phyloP scores from a whole-genome alignment of 2,329 filamentous ascomycete genomes.

The Phialemonium atrogriseum region DNA sequence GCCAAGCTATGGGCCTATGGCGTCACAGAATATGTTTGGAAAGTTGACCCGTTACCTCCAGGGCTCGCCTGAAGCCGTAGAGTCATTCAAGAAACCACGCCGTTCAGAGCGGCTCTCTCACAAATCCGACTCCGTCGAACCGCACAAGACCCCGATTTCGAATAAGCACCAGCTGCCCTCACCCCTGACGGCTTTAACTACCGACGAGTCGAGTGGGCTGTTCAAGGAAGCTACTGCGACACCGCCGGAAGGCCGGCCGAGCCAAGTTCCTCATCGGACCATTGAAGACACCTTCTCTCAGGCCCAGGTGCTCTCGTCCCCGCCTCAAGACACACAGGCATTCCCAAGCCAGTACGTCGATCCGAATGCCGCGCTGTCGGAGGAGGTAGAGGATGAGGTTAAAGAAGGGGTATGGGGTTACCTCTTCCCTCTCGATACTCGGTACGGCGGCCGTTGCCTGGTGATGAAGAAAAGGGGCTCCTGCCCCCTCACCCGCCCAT shows the following conservation, averaged over 20 bases:
- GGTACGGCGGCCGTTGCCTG: constrained; percentile 55
- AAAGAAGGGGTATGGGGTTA: constrained; percentile 94
- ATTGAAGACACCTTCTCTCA: constrained; percentile 39
- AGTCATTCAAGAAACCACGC: constrained; percentile 71
- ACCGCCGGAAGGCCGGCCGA: constrained; percentile 53
- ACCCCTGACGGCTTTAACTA: constrained; percentile 58
- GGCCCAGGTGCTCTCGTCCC: constrained; percentile 35
- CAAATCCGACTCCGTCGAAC: constrained; percentile 19
- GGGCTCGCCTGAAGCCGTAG: constrained; percentile 56
- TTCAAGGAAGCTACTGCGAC: constrained; percentile 65
- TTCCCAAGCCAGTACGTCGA: constrained; percentile 72
- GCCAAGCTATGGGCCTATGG: constrained; percentile 1
- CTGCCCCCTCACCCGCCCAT: constrained; percentile 53
- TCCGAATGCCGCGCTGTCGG: constrained; percentile 61
- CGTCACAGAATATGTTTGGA: constrained; percentile 10
- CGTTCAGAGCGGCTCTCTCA: constrained; percentile 63
- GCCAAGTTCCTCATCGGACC: constrained; percentile 43
- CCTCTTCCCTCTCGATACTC: constrained; percentile 69
- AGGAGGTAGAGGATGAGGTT: constrained; percentile 78
- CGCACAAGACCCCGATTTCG: constrained; percentile 50
- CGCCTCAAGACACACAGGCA: constrained; percentile 64
- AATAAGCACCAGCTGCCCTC: constrained; percentile 68
- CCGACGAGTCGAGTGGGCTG: constrained; percentile 51
- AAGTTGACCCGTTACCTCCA: constrained; percentile 29
- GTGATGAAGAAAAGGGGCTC: constrained; percentile 67